Conservation (phyloP, 352 stramenopile genomes). For the Aphanomyces invadans region DNA sequence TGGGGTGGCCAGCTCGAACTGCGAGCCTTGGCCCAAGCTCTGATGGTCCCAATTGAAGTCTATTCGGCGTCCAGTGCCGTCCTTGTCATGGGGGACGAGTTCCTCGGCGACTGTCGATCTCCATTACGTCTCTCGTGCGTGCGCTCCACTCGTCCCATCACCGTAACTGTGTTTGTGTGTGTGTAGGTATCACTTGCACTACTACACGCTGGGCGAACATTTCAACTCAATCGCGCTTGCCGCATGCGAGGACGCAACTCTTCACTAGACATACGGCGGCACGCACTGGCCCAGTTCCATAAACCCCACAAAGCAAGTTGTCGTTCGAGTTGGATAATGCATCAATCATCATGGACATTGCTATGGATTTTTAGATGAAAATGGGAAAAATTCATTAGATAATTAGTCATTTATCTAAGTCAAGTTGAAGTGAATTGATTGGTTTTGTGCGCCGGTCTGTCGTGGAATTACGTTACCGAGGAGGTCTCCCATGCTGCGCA, state of each 20-base stretch:
- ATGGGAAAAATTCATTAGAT: too few species aligned
- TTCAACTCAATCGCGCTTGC: conserved; percentile 92
- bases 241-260: background rate
- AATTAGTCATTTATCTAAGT: background rate
- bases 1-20: conserved; percentile 97
- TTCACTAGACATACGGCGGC: too few species aligned
- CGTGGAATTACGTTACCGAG: too few species aligned
- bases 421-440: background rate
- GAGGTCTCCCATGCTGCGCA: background rate
- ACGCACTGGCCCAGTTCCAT: too few species aligned
- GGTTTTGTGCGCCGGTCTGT: background rate
- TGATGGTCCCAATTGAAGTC: conserved; percentile 88
- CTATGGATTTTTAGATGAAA: too few species aligned
- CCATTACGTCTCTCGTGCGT: conserved; percentile 87
- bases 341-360: too few species aligned
- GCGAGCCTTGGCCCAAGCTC: conserved; percentile 79
- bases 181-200: conserved; percentile 90
- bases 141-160: background rate
- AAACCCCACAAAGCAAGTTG: too few species aligned
- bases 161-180: background rate
- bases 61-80: conserved; percentile 83
- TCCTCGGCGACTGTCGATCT: conserved; percentile 35
- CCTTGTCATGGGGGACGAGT: conserved; percentile 87
- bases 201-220: conserved; percentile 98
- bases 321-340: too few species aligned